These are phyloP conservation scores for Populus tremula DNA, from an alignment of 345 rosid species.

Conservation along the genomic window DNA sequence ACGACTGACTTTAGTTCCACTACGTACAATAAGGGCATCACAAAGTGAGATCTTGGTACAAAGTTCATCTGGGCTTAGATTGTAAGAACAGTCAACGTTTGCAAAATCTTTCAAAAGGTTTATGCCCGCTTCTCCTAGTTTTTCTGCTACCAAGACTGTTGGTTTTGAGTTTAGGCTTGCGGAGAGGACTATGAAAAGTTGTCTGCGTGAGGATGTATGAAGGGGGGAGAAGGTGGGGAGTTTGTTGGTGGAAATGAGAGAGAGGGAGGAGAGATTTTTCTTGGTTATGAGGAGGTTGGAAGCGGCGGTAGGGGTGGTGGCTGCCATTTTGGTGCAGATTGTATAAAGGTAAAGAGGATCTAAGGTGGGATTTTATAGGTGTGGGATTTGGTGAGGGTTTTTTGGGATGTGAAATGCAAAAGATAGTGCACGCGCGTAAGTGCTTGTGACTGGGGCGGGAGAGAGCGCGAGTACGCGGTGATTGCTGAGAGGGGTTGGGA, in stretches of 20 bases:
- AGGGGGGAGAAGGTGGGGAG: background rate
- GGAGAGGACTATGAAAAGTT: conserved; percentile 16
- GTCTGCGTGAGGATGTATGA: background rate
- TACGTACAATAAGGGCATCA: conserved; percentile 80
- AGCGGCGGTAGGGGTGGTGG: background rate
- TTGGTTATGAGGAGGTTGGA: background rate
- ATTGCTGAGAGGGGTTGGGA: too few species aligned
- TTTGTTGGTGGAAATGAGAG: background rate
- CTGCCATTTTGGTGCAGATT: background rate
- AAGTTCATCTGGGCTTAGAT: conserved; percentile 81
- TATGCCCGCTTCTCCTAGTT: conserved; percentile 77
- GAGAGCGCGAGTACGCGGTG: background rate
- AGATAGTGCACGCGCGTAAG: background rate
- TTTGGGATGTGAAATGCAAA: background rate
- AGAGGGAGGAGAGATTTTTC: background rate
- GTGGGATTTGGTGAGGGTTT: conserved; percentile 23
- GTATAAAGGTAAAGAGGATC: background rate
- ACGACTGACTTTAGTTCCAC: conserved; percentile 76
- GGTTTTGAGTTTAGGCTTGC: conserved; percentile 41
- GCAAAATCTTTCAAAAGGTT: conserved; percentile 55
- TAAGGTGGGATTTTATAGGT: conserved; percentile 5
- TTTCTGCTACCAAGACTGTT: conserved; percentile 78
- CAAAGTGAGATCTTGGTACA: conserved; percentile 87
- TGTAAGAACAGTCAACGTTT: conserved; percentile 76
- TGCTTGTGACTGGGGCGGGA: background rate